phyloP scores from a whole-genome alignment of 352 stramenopile genomes.

The Phytophthora multivora region DNA sequence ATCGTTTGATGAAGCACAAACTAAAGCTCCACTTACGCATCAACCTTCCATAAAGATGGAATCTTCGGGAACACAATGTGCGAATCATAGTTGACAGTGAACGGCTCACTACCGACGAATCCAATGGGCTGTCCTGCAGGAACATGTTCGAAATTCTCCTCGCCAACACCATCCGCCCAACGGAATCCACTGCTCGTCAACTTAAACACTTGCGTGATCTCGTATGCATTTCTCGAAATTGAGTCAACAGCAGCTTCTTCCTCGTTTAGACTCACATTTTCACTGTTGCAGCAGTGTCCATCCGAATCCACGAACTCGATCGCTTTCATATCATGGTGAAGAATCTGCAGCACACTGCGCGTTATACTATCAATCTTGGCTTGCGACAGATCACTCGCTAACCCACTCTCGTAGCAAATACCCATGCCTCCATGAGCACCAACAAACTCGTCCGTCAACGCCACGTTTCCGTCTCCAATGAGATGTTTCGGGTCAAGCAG shows the following conservation, averaged over 20 bases:
- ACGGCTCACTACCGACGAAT: slow-evolving; percentile 45
- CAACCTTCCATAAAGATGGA: slow-evolving; percentile 55
- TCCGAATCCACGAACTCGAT: slow-evolving; percentile 33
- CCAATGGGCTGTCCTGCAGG: slow-evolving; percentile 47
- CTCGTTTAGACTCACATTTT: background rate
- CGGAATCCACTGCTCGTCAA: slow-evolving; percentile 58
- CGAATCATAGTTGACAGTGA: slow-evolving; percentile 61
- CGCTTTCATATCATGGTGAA: slow-evolving; percentile 44
- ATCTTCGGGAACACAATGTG: slow-evolving; percentile 78
- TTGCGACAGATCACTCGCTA: slow-evolving; percentile 57
- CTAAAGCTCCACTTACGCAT: slow-evolving; percentile 32
- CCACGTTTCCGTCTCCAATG: slow-evolving; percentile 58
- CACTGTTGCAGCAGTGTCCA: slow-evolving; percentile 1
- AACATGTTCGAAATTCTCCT: slow-evolving; percentile 66
- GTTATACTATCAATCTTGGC: slow-evolving; percentile 51
- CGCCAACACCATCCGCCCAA: slow-evolving; percentile 60
- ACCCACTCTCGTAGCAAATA: slow-evolving; percentile 71
- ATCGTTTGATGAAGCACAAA: background rate
- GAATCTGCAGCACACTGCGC: slow-evolving; percentile 50
- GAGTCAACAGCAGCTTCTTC: background rate
- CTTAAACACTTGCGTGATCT: slow-evolving; percentile 72
- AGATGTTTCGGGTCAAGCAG: slow-evolving; percentile 68
- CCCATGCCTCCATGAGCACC: slow-evolving; percentile 59
- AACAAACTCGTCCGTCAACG: slow-evolving; percentile 78
- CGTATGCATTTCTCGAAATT: slow-evolving; percentile 22